Evolutionary conservation across 345 rosid species (phyloP).

Genomic region (Eucalyptus viminalis): DNA sequence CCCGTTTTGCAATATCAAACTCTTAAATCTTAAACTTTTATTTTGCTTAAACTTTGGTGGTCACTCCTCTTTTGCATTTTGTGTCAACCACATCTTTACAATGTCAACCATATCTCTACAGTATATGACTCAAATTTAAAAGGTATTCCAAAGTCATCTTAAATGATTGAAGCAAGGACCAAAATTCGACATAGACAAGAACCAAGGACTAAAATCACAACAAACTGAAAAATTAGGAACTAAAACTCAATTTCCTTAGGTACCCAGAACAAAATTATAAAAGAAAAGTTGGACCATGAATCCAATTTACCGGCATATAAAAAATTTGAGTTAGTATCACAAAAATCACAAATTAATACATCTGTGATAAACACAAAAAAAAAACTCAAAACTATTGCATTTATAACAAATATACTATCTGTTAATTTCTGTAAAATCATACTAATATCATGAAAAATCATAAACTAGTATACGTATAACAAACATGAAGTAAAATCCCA

Average conservation of each 20-base stretch:
- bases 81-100: not conserved
- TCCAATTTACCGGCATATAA: not conserved
- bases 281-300: not conserved
- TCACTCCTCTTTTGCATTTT: not conserved
- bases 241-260: not conserved
- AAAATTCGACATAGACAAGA: not conserved
- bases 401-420: no score
- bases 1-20: not conserved
- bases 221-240: not conserved
- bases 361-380: no score
- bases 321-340: not conserved
- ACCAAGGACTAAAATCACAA: not conserved
- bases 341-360: not conserved
- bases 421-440: no score
- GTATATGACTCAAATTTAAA: not conserved
- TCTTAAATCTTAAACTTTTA: not conserved
- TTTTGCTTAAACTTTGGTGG: not conserved
- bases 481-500: not conserved
- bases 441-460: no score
- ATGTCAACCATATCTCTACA: not conserved
- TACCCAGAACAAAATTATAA: not conserved
- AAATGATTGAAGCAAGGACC: not conserved
- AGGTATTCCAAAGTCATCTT: not conserved
- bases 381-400: no score
- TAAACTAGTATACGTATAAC: fast-evolving